Conservation (phyloP, 306 rosid genomes). For the Trifolium subterraneum region DNA sequence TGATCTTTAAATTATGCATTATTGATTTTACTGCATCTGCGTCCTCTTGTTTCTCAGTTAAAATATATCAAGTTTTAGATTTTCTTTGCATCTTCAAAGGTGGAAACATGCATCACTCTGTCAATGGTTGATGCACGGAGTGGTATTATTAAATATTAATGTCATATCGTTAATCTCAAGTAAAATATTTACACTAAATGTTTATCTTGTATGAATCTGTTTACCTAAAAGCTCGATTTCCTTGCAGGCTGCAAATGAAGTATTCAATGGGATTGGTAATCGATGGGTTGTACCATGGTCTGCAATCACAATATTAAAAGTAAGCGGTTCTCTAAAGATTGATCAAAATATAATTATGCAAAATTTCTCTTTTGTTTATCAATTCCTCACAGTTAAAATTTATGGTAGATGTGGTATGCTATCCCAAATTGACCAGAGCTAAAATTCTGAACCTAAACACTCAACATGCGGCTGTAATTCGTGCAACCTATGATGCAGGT, state of each 20-base stretch:
- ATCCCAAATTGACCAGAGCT: slow-evolving; percentile 15
- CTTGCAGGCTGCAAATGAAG: slow-evolving; percentile 67
- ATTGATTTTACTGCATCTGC: slow-evolving; percentile 21
- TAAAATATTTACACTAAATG: slow-evolving; percentile 20
- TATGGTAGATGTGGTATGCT: slow-evolving; percentile 24
- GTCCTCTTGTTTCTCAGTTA: slow-evolving; percentile 29
- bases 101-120: slow-evolving; percentile 14
- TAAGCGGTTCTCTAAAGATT: slow-evolving; percentile 44
- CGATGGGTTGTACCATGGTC: slow-evolving; percentile 95
- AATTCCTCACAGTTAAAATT: slow-evolving; percentile 19
- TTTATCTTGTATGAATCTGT: slow-evolving; percentile 19
- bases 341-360: slow-evolving; percentile 21
- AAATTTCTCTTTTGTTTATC: not conserved
- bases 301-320: slow-evolving; percentile 86
- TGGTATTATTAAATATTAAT: slow-evolving; percentile 11
- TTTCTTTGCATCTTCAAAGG: slow-evolving; percentile 32
- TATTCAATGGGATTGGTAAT: slow-evolving; percentile 57
- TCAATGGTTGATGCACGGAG: slow-evolving; percentile 16
- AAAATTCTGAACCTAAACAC: slow-evolving; percentile 18
- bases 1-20: not conserved
- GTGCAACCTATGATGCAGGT: slow-evolving; percentile 62
- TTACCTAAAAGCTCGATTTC: slow-evolving; percentile 26
- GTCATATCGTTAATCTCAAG: slow-evolving; percentile 17
- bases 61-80: slow-evolving; percentile 4
- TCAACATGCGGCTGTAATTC: slow-evolving; percentile 21